These are phyloP conservation scores for Scedosporium apiospermum DNA, from an alignment of 2,329 filamentous ascomycete species.

Conservation along the genomic window DNA sequence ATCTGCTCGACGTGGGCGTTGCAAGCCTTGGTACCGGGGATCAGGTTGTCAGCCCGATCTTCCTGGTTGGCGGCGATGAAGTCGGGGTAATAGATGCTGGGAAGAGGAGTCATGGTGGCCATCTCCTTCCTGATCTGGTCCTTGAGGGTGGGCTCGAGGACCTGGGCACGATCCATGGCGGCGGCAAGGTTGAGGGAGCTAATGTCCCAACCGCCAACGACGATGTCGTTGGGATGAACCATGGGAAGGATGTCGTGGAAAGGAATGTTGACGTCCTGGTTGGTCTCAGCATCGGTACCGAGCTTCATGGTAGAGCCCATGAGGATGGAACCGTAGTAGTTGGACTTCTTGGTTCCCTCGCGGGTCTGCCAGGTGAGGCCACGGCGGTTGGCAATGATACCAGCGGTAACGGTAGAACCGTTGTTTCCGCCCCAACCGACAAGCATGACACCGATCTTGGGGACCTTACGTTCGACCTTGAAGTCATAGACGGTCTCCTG, in stretches of 20 bases:
- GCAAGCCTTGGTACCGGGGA: slow-evolving; percentile 75
- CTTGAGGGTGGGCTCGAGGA: slow-evolving; percentile 94
- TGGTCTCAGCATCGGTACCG: slow-evolving; percentile 74
- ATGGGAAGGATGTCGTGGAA: slow-evolving; percentile 92
- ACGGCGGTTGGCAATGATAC: slow-evolving; percentile 90
- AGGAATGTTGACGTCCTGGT: slow-evolving; percentile 87
- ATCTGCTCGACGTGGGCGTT: slow-evolving; percentile 86
- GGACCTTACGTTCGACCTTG: slow-evolving; percentile 89
- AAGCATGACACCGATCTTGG: slow-evolving; percentile 93
- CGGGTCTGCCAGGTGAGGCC: slow-evolving; percentile 86
- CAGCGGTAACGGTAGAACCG: slow-evolving; percentile 91
- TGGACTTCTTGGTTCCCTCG: slow-evolving; percentile 73
- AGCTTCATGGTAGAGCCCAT: slow-evolving; percentile 98
- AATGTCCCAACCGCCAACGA: slow-evolving; percentile 96
- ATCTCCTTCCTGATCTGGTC: slow-evolving; percentile 85
- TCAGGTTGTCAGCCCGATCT: slow-evolving; percentile 84
- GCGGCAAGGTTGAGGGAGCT: slow-evolving; percentile 79
- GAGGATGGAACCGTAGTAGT: slow-evolving; percentile 97
- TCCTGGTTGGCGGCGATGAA: slow-evolving; percentile 99
- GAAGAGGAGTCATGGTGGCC: slow-evolving; percentile 76
- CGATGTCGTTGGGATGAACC: slow-evolving; percentile 93
- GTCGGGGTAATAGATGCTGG: slow-evolving; percentile 96
- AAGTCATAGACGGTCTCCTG: slow-evolving; percentile 91
- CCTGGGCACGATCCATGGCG: slow-evolving; percentile 91
- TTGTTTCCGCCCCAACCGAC: slow-evolving; percentile 99